Percentiles rank a stretch among this genome's conserved stretches.
Evolutionary conservation across 179 eudicot species (phyloP).

Genomic region (Drosera spatulata): DNA sequence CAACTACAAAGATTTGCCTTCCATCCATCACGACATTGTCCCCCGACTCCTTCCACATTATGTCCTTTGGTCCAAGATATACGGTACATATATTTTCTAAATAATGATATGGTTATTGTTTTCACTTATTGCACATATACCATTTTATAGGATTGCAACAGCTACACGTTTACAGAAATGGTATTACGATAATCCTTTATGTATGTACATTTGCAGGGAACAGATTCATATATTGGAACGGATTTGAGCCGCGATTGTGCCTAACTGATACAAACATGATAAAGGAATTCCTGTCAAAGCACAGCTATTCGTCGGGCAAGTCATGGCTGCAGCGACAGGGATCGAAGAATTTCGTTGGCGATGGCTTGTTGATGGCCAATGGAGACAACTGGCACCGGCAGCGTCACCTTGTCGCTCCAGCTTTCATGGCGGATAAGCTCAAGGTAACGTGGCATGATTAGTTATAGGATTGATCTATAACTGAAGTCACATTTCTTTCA

Average conservation of each 20-base stretch:
- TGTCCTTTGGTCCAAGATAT: slow-evolving; percentile 27
- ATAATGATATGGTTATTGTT: no score
- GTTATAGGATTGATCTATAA: no score
- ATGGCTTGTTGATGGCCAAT: slow-evolving; percentile 72
- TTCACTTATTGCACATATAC: no score
- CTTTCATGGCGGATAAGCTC: slow-evolving; percentile 72
- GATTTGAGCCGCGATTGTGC: slow-evolving; percentile 79
- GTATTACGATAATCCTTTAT: no score
- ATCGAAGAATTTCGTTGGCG: slow-evolving; percentile 61
- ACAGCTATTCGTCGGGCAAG: slow-evolving; percentile 53
- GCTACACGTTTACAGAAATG: no score
- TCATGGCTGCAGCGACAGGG: slow-evolving; percentile 88
- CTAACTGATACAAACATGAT: slow-evolving; percentile 59
- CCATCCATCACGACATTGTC: slow-evolving; percentile 62
- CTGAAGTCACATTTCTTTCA: no score
- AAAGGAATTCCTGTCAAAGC: slow-evolving; percentile 50
- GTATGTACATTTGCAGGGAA: slow-evolving; percentile 31
- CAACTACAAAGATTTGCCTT: slow-evolving; percentile 51
- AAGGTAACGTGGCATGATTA: slow-evolving; percentile 29
- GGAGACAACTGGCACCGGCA: slow-evolving; percentile 77
- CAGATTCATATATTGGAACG: slow-evolving; percentile 72
- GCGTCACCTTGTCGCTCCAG: slow-evolving; percentile 76
- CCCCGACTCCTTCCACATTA: slow-evolving; percentile 68
- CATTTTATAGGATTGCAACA: no score
- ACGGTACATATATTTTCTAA: not conserved